Evolutionary conservation across 2,329 filamentous ascomycete genomes (phyloP).

Genomic region (Cercospora citrullina): DNA sequence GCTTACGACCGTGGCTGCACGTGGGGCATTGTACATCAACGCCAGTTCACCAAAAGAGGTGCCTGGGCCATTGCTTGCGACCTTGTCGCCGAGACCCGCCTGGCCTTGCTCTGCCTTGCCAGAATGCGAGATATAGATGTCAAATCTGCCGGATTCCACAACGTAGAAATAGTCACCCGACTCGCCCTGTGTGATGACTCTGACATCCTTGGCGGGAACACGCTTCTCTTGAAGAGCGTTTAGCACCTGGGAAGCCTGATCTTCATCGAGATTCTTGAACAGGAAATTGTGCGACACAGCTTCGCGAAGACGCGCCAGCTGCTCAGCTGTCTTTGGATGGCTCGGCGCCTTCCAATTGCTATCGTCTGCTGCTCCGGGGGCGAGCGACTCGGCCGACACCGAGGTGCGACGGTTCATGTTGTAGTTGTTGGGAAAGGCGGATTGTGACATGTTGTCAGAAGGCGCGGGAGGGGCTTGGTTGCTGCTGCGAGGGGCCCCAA

Average conservation of each 20-base stretch:
- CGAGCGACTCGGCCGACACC: conserved; percentile 93
- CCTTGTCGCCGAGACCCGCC: conserved; percentile 79
- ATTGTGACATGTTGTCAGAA: conserved; percentile 54
- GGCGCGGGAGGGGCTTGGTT: conserved; percentile 37
- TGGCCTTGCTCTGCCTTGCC: conserved; percentile 77
- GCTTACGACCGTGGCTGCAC: conserved; percentile 89
- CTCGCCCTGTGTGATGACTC: conserved; percentile 95
- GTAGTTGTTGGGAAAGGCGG: conserved; percentile 86
- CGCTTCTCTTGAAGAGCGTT: conserved; percentile 92
- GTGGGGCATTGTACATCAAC: conserved; percentile 97
- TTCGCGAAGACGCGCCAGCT: conserved; percentile 73
- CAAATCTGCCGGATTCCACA: conserved; percentile 86
- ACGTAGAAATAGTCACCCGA: conserved; percentile 98
- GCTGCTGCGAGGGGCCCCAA: conserved; percentile 27
- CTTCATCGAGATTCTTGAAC: conserved; percentile 91
- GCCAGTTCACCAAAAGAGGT: conserved; percentile 96
- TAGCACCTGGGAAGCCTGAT: conserved; percentile 82
- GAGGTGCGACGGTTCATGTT: conserved; percentile 92
- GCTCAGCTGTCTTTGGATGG: conserved; percentile 79
- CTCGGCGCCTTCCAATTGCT: conserved; percentile 89
- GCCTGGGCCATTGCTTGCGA: conserved; percentile 78
- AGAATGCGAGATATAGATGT: conserved; percentile 80
- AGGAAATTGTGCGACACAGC: conserved; percentile 90
- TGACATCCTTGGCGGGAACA: conserved; percentile 83
- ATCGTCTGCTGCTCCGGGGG: conserved; percentile 77